Evolutionary conservation across 139 green algal species (phyloP).

Genomic region (Parachlorella kessleri): DNA sequence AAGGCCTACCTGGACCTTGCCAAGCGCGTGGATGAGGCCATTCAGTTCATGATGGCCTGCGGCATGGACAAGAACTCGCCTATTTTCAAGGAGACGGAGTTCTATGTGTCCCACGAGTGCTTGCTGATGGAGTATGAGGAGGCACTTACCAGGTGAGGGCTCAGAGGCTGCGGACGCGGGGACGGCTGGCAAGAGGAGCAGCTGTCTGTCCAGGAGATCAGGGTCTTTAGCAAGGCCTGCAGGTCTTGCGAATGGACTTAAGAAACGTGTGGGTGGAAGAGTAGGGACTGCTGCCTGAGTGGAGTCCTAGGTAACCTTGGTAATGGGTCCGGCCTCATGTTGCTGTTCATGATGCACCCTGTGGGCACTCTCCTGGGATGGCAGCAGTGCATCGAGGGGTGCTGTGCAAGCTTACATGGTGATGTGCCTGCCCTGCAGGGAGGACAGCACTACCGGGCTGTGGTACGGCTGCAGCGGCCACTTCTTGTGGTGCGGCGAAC

Average conservation of each 20-base stretch:
- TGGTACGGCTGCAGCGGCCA: slow-evolving; percentile 96
- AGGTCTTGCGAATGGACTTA: too few relatives aligned
- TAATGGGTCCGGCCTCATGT: too few relatives aligned
- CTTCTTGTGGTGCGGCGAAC: slow-evolving; percentile 98
- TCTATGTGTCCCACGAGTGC: slow-evolving; percentile 94
- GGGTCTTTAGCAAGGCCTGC: too few relatives aligned
- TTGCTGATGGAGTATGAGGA: slow-evolving; percentile 98
- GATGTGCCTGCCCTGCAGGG: slow-evolving; percentile 22
- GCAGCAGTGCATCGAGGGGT: too few relatives aligned
- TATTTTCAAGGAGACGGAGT: slow-evolving; percentile 95
- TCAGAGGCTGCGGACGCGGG: too few relatives aligned
- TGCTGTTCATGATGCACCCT: too few relatives aligned
- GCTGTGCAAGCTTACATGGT: not conserved
- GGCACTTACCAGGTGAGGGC: slow-evolving; percentile 9
- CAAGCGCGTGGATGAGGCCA: slow-evolving; percentile 87
- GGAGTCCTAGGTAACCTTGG: too few relatives aligned
- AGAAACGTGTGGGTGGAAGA: too few relatives aligned
- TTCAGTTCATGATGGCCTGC: slow-evolving; percentile 95
- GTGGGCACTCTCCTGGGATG: too few relatives aligned
- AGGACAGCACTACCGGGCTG: slow-evolving; percentile 84
- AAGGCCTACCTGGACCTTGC: slow-evolving; percentile 91
- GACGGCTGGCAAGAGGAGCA: too few relatives aligned
- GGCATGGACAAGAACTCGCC: slow-evolving; percentile 77
- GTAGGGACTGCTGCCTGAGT: too few relatives aligned
- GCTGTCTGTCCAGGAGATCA: too few relatives aligned